phyloP scores from a whole-genome alignment of 768 basidiomycete species.

The Leucosporidium yakuticum region DNA sequence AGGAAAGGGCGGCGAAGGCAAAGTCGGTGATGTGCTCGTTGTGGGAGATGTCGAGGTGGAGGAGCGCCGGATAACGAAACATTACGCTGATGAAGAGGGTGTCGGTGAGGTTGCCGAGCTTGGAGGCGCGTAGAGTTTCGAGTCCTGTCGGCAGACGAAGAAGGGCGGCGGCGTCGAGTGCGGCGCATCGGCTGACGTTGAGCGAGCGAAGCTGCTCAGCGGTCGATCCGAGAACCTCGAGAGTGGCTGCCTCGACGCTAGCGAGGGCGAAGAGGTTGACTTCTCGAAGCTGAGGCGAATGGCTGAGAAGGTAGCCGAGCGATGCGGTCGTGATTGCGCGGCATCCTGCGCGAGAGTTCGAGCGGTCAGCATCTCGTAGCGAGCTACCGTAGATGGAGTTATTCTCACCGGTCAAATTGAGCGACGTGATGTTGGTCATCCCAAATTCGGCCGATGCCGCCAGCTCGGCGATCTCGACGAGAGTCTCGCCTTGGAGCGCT shows the following conservation, averaged over 20 bases:
- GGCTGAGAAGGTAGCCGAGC: slow-evolving; percentile 59
- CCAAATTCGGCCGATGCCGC: background rate
- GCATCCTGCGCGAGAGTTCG: slow-evolving; percentile 53
- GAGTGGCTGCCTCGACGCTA: slow-evolving; percentile 50
- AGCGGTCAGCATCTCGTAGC: no score
- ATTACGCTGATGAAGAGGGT: slow-evolving; percentile 65
- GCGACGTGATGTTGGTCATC: background rate
- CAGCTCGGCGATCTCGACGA: slow-evolving; percentile 8
- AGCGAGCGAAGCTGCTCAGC: background rate
- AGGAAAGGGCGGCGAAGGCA: slow-evolving; percentile 43
- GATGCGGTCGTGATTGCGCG: slow-evolving; percentile 58
- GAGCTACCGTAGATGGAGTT: background rate
- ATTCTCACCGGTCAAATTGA: slow-evolving; percentile 20
- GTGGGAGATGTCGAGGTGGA: slow-evolving; percentile 62
- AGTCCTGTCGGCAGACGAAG: background rate
- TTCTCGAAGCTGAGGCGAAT: slow-evolving; percentile 48
- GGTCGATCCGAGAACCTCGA: background rate
- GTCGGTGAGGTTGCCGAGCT: slow-evolving; percentile 43
- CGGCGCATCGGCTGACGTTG: background rate
- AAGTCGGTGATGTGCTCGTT: slow-evolving; percentile 60
- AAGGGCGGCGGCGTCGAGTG: background rate
- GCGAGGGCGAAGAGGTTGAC: slow-evolving; percentile 63
- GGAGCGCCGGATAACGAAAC: slow-evolving; percentile 54
- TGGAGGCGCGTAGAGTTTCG: background rate
- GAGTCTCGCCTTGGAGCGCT: background rate